Base-by-base conservation (phyloP, 164 flowering plant genomes). In the Stephania japonica region DNA sequence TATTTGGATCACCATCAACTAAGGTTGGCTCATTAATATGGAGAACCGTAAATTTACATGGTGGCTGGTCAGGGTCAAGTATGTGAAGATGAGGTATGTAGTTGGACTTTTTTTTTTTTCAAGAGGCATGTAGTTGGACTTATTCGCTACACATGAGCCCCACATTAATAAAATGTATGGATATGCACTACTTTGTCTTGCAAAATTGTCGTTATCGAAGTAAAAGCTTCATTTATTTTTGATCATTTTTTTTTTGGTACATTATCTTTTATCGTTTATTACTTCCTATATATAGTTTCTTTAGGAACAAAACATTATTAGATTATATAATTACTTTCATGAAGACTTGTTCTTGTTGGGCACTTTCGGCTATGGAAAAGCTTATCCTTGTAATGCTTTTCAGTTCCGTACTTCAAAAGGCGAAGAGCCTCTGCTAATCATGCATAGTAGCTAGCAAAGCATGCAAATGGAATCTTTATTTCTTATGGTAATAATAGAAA, bases 351-450 rank as follows among this genome's bases (percentile, higher is more conserved):
- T 18, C 7, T 56, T 16, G 63, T 56, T 56, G 63, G 38, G 63
- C 63, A 56, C 63, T 56, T 56, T 56, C 63, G 63, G 63, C 63
- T 56, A 23, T 16, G 63, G n/a, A 14, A 56, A 56, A n/a, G 63
- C 18, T 56, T 18, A 19, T n/a, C 21, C n/a, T 16, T 16, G 63
- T 6, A 16, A 56, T 18, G 63, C 63, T 56, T 56, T 56, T 4
- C 23, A 21, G 8, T 19, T 19, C 18, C 6, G 14, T 44, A 44
- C 14, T 14, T 18, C 6, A 56, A 56, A 7, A 18, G 7, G 63
- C 2, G 63, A 18, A 2, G n/a, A 16, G 63, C 19, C 7, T 56
- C 63, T 56, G 63, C 21, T 19, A 50, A 56, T 56, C 63, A 56
- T 56, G 63, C 21, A 3, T n/a, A n/a, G n/a, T n/a, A 8, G 7